A percentile compares a stretch with the other conserved stretches of the same genome.
These are phyloP conservation scores for Talaromyces islandicus DNA, from an alignment of 2,329 filamentous ascomycete species.

Conservation along the genomic window DNA sequence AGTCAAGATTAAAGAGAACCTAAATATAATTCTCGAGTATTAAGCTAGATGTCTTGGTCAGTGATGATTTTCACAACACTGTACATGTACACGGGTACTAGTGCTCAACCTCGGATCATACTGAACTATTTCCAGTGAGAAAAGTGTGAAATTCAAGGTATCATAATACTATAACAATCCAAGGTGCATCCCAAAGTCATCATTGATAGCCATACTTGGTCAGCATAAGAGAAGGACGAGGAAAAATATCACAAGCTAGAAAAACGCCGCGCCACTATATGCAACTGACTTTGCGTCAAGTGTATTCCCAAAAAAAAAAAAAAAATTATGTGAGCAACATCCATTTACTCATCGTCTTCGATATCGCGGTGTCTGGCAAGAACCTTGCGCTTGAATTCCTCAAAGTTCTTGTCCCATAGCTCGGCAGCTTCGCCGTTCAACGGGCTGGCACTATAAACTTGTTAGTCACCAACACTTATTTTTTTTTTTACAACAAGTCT, in stretches of 20 bases:
- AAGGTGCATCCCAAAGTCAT: not conserved
- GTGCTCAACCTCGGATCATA: too few species aligned
- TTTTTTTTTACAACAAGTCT: not conserved
- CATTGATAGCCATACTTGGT: not conserved
- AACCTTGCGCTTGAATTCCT: slow-evolving; percentile 77
- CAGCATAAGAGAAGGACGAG: not conserved
- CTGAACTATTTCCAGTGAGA: too few species aligned
- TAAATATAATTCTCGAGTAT: not conserved
- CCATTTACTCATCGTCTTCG: slow-evolving; percentile 37
- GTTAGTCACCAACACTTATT: not conserved
- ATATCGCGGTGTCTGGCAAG: slow-evolving; percentile 57
- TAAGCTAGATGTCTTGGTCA: not conserved
- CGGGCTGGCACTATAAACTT: slow-evolving; percentile 66
- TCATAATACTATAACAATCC: not conserved
- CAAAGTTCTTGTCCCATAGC: slow-evolving; percentile 84
- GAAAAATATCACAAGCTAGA: not conserved
- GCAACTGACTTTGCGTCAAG: not conserved
- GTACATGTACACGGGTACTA: not conserved
- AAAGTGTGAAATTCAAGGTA: not conserved
- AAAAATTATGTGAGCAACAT: not conserved
- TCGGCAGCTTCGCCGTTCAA: slow-evolving; percentile 95
- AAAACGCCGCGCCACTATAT: slow-evolving; percentile 1
- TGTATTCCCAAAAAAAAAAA: not conserved
- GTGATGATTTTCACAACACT: too few species aligned
- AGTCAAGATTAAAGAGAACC: too few species aligned